Base-by-base conservation (phyloP, 2,329 filamentous ascomycete genomes). In the Botrytis deweyae region DNA sequence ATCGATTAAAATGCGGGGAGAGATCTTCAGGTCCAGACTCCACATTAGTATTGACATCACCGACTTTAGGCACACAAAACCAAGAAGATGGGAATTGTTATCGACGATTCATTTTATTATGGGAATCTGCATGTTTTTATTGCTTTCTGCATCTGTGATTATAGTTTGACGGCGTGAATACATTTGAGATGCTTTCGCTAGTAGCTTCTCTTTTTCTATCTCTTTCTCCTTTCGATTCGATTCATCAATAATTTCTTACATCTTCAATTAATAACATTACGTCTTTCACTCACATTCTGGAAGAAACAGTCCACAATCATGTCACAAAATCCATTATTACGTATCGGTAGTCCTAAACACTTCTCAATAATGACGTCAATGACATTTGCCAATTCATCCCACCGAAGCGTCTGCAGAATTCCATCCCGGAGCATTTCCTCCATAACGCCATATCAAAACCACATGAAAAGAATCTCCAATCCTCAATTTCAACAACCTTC, bases 311-410 rank as follows among this genome's bases (percentile, higher is more conserved):
- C 22, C 14, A 16, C 64, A 63, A 71, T n/a, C 18, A 64, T 71
- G 69, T 71, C 69, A 38, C 58, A 42, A 55, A 61, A 40, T 49
- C 36, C 44, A 38, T 52, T 62, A 71, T 71, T 71, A 71, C 68
- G 68, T 71, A 63, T 63, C 58, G 29, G 52, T 38, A n/a, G 46
- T 36, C 40, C 36, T 14, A 64, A 44, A 42, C 49, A 44, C 20
- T 14, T n/a, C 22, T 66, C 44, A 38, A 10, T 58, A 46, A 64
- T 72, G 70, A 72, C 46, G 70, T 72, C 70, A 66, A 42, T 66
- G 36, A 72, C 42, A 22, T 40, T 40, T 49, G 22, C 69, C 5
- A 49, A 18, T 20, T 33, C 69, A 72, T 10, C 46, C 40, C 33
- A 10, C 38, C 64, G 46, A 52, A 67, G 46, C 44, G n/a, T 52